A percentile compares a stretch with the other conserved stretches of the same genome.
Evolutionary conservation across 768 basidiomycete species (phyloP).

Genomic region (Nidularia pulvinata): DNA sequence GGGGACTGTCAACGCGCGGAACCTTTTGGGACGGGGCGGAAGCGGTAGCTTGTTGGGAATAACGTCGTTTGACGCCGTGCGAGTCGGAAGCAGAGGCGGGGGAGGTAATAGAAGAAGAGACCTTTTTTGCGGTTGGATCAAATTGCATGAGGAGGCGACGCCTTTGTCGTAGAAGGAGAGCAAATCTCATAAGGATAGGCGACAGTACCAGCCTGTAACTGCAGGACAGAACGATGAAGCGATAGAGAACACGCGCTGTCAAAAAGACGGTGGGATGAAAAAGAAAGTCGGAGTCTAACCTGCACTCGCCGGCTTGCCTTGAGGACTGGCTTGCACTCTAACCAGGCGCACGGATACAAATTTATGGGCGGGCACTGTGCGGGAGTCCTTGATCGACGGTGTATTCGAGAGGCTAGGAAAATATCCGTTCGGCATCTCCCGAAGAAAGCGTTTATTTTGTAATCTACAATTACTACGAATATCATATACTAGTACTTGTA

Average conservation of each 20-base stretch:
- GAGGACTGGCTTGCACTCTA: background rate
- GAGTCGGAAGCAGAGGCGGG: constrained; percentile 6
- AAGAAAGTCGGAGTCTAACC: constrained; percentile 4
- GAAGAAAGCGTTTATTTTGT: background rate
- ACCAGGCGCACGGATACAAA: background rate
- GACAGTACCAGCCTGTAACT: background rate
- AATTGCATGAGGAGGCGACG: constrained; percentile 63
- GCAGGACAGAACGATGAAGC: background rate
- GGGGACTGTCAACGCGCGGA: constrained; percentile 20
- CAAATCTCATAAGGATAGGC: constrained; percentile 48
- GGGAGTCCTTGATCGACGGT: background rate
- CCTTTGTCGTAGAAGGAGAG: constrained; percentile 43
- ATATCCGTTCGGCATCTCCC: background rate
- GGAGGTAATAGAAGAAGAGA: constrained; percentile 17
- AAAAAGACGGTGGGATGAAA: background rate
- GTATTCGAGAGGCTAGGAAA: too few species aligned
- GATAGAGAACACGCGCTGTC: background rate
- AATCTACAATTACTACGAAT: too few species aligned
- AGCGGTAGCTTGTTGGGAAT: constrained; percentile 35
- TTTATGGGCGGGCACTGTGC: background rate
- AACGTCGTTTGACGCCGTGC: constrained; percentile 41
- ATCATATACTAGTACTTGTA: too few species aligned
- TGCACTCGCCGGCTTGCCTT: constrained; percentile 5
- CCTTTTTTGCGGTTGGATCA: constrained; percentile 28
- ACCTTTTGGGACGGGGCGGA: constrained; percentile 15